Evolutionary conservation across 805 yeast species (phyloP).

Genomic region (Yueomyces sp.): DNA sequence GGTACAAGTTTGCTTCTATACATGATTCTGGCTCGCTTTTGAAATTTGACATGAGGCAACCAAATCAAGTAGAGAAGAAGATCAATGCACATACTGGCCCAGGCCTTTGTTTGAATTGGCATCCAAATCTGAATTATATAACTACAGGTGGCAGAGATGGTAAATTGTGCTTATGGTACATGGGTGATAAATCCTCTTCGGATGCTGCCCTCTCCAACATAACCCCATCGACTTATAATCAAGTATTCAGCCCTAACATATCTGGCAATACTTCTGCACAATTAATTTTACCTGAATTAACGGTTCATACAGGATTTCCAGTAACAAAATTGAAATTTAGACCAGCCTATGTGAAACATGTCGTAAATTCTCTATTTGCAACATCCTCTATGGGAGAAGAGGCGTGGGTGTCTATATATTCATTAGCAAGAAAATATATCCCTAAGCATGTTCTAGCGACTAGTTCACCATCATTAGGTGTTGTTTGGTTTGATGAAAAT

Average conservation of each 20-base stretch:
- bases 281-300: constrained; percentile 45
- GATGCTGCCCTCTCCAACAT: background rate
- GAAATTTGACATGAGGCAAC: constrained; percentile 72
- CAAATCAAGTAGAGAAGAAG: constrained; percentile 47
- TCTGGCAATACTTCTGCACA: constrained; percentile 24
- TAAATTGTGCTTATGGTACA: constrained; percentile 23
- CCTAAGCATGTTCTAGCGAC: constrained; percentile 38
- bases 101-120: constrained; percentile 80
- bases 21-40: constrained; percentile 85
- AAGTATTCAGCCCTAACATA: constrained; percentile 13
- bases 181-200: constrained; percentile 12
- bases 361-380: constrained; percentile 55
- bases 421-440: constrained; percentile 53
- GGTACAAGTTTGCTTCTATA: constrained; percentile 54
- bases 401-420: constrained; percentile 55
- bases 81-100: constrained; percentile 88
- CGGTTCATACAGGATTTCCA: constrained; percentile 63
- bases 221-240: background rate
- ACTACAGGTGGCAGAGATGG: constrained; percentile 91
- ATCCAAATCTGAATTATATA: constrained; percentile 67
- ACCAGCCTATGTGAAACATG: constrained; percentile 19
- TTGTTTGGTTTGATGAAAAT: constrained; percentile 25
- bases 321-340: constrained; percentile 40
- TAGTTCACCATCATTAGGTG: constrained; percentile 19
- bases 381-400: constrained; percentile 61